Evolutionary conservation across 305 asterid genomes (phyloP), one percentile per base, ranked within the genome.

Genomic region (Fraxinus albicans): DNA sequence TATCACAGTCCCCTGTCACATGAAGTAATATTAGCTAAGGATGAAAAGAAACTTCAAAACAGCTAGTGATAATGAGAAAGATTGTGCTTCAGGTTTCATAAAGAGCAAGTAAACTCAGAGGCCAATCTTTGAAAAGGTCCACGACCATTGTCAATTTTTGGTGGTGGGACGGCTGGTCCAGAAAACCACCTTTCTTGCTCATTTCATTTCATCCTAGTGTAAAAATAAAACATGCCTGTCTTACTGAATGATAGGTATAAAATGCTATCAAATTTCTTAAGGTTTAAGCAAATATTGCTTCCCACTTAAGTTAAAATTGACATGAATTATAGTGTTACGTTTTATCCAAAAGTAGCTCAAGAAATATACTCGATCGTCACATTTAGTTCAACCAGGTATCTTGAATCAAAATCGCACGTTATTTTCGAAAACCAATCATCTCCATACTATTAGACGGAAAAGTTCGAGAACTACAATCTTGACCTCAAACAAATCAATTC

Each of bases 1-100:
- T 73, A 94, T 65, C 80, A 96, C 98, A 0, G 97, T 93, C 47
- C 99, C 99, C 99, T 96, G 79, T 76, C 38, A 47, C n/a, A 42
- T 27, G 12, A 76, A 44, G 38, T 81, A 80, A 67, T 17, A 63
- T 38, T 80, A 69, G 36, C 72, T 5, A 74, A 47, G 17, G 31
- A 60, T 74, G 21, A n/a, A 73, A 4, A 27, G 29, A 4, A 73
- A 35, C 53, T n/a, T 21, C 4, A 35, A 35, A 38, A 6, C n/a
- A 4, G 60, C 60, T 15, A 50, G 21, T 4, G 10, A 58, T 8
- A 58, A 3, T 58, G 70, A 60, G 27, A 21, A 60, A 21, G 70
- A 60, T 60, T 60, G 23, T 17, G 63, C 63, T 53, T 53, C 63
- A 17, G 63, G 63, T 53, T 3, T 17, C 63, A 53, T 53, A 53